A percentile compares a stretch with the other conserved stretches of the same genome.
Evolutionary conservation across 2,329 filamentous ascomycete genomes (phyloP).

Genomic region (Celoporthe dispersa): DNA sequence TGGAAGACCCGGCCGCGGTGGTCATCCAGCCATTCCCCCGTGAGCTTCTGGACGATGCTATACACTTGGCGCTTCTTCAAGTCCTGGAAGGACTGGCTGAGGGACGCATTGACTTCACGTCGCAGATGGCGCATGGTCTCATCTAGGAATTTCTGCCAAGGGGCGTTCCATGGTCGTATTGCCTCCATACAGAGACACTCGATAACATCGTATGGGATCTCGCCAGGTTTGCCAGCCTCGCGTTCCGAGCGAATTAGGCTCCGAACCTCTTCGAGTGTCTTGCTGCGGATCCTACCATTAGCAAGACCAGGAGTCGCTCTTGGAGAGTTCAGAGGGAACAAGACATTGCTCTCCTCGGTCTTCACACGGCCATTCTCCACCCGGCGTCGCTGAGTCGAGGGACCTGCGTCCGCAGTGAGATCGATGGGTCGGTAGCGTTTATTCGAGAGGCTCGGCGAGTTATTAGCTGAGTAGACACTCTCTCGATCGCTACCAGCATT

Average conservation of each 20-base stretch:
- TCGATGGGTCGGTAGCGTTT: constrained; percentile 25
- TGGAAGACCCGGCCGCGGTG: constrained; percentile 42
- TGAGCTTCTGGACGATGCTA: constrained; percentile 47
- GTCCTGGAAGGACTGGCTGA: constrained; percentile 52
- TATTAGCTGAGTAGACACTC: constrained; percentile 42
- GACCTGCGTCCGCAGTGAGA: constrained; percentile 21
- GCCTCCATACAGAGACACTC: constrained; percentile 61
- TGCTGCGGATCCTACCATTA: constrained; percentile 34
- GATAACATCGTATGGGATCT: constrained; percentile 64
- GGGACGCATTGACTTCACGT: constrained; percentile 48
- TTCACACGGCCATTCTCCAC: constrained; percentile 33
- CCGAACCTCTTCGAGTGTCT: constrained; percentile 55
- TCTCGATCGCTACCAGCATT: constrained; percentile 40
- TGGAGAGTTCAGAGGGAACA: constrained; percentile 18
- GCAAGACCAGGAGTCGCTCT: constrained; percentile 13
- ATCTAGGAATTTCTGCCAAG: constrained; percentile 54
- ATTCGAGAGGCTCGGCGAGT: constrained; percentile 24
- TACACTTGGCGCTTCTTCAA: constrained; percentile 56
- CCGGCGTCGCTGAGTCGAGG: constrained; percentile 25
- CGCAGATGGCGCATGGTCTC: constrained; percentile 55
- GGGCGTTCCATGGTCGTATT: constrained; percentile 61
- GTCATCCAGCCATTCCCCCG: constrained; percentile 49
- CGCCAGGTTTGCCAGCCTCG: constrained; percentile 60
- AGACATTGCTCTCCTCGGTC: constrained; percentile 31
- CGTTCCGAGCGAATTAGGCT: constrained; percentile 58